A percentile compares a stretch with the other conserved stretches of the same genome.
These are phyloP conservation scores for Coelastrella sp. DNA, from an alignment of 139 green algal species.

Conservation along the genomic window DNA sequence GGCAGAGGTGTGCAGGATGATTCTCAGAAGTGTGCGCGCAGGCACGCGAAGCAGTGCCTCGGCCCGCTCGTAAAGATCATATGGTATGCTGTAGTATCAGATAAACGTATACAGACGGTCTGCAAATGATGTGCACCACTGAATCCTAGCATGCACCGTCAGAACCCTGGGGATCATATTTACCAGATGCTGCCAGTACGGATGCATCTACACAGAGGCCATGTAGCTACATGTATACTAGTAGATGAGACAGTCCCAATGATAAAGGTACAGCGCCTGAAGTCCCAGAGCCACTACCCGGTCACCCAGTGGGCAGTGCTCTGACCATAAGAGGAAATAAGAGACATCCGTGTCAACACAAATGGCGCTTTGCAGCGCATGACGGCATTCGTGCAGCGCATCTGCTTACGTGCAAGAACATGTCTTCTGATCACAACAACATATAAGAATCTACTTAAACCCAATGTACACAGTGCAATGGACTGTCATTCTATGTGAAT, in stretches of 20 bases:
- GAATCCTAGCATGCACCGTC: background rate
- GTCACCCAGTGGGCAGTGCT: too few relatives aligned
- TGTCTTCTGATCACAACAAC: background rate
- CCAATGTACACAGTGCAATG: too few relatives aligned
- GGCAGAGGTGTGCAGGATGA: background rate
- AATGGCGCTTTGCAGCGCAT: background rate
- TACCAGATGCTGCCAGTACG: too few relatives aligned
- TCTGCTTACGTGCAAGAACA: background rate
- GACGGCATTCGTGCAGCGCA: background rate
- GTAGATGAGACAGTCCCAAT: too few relatives aligned
- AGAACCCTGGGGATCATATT: background rate
- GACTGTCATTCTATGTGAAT: too few relatives aligned
- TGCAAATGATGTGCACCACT: background rate
- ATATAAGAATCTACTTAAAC: too few relatives aligned
- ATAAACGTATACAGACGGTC: background rate
- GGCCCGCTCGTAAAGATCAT: background rate
- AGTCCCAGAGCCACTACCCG: too few relatives aligned
- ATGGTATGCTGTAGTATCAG: background rate
- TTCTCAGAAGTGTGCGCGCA: background rate
- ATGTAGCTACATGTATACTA: too few relatives aligned
- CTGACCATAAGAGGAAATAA: too few relatives aligned
- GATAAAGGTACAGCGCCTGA: too few relatives aligned
- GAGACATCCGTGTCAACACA: background rate
- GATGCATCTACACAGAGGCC: too few relatives aligned
- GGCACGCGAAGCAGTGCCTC: background rate